phyloP scores from a whole-genome alignment of 2,329 filamentous ascomycete genomes.

The Trichoderma pleuroti region DNA sequence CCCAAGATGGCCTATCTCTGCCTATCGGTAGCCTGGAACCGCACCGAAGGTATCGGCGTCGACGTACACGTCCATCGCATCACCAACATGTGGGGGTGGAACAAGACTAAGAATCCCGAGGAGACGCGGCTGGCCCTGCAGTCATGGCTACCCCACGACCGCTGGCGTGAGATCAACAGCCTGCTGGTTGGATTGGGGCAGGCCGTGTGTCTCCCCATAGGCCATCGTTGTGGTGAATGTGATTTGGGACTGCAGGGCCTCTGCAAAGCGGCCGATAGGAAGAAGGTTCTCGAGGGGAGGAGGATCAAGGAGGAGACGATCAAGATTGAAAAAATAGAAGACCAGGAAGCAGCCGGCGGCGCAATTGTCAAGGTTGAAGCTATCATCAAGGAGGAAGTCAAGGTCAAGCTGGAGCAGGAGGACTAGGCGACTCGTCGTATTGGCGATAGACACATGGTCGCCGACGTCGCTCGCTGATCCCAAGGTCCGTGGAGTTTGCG shows the following conservation, averaged over 20 bases:
- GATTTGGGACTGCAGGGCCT: slow-evolving; percentile 71
- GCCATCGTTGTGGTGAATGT: slow-evolving; percentile 79
- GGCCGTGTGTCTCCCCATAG: slow-evolving; percentile 77
- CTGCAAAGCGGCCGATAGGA: slow-evolving; percentile 68
- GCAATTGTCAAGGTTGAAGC: slow-evolving; percentile 24
- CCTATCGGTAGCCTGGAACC: slow-evolving; percentile 66
- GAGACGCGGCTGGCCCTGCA: slow-evolving; percentile 73
- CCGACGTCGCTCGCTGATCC: slow-evolving; percentile 3
- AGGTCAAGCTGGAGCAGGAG: background rate
- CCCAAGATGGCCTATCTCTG: slow-evolving; percentile 95
- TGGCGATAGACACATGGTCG: background rate
- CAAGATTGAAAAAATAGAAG: slow-evolving; percentile 18
- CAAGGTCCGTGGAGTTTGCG: background rate
- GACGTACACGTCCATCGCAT: slow-evolving; percentile 95
- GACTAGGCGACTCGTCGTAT: background rate
- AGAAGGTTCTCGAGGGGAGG: slow-evolving; percentile 56
- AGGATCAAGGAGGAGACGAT: slow-evolving; percentile 36
- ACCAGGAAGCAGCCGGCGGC: background rate
- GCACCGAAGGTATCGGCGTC: slow-evolving; percentile 76
- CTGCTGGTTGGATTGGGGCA: slow-evolving; percentile 86
- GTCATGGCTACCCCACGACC: slow-evolving; percentile 76
- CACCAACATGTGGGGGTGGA: slow-evolving; percentile 92
- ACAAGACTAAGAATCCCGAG: slow-evolving; percentile 76
- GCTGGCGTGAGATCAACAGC: slow-evolving; percentile 91
- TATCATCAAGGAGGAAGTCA: slow-evolving; percentile 25